Evolutionary conservation across 345 rosid genomes (phyloP).

Genomic region (Sonneratia caseolaris): DNA sequence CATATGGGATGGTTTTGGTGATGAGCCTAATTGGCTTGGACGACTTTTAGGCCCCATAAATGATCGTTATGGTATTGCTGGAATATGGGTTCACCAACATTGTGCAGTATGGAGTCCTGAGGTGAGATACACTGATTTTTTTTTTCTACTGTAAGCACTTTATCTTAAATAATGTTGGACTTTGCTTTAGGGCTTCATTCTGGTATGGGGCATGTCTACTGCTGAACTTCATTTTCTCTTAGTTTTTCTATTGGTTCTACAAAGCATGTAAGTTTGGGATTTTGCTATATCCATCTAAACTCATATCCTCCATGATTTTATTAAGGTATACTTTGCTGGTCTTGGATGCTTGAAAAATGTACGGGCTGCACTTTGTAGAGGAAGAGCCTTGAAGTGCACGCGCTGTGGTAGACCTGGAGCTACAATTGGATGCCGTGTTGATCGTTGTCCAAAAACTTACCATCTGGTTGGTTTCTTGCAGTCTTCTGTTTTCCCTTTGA

Average conservation of each 20-base stretch:
- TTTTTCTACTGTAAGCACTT: background rate
- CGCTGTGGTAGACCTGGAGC: conserved; percentile 99
- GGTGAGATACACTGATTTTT: conserved; percentile 28
- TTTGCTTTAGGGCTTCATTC: background rate
- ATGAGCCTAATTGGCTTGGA: conserved; percentile 95
- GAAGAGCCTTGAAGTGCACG: conserved; percentile 85
- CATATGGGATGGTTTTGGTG: conserved; percentile 90
- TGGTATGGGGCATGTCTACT: background rate
- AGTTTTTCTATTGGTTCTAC: background rate
- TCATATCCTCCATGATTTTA: conserved; percentile 6
- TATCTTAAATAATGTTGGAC: background rate
- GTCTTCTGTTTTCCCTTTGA: conserved; percentile 1
- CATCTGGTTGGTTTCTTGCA: conserved; percentile 64
- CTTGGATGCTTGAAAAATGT: conserved; percentile 90
- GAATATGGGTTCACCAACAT: conserved; percentile 97
- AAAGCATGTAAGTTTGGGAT: background rate
- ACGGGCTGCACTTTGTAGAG: conserved; percentile 93
- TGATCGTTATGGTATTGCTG: conserved; percentile 92
- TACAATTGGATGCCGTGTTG: conserved; percentile 98
- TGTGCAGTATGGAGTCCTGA: conserved; percentile 99
- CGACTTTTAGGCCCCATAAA: conserved; percentile 87
- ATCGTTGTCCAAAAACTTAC: conserved; percentile 93
- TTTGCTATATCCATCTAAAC: background rate
- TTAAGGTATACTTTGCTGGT: conserved; percentile 97
- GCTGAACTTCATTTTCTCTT: background rate